Base-by-base conservation (phyloP, 2,329 filamentous ascomycete species). In the Exophiala viscosa region DNA sequence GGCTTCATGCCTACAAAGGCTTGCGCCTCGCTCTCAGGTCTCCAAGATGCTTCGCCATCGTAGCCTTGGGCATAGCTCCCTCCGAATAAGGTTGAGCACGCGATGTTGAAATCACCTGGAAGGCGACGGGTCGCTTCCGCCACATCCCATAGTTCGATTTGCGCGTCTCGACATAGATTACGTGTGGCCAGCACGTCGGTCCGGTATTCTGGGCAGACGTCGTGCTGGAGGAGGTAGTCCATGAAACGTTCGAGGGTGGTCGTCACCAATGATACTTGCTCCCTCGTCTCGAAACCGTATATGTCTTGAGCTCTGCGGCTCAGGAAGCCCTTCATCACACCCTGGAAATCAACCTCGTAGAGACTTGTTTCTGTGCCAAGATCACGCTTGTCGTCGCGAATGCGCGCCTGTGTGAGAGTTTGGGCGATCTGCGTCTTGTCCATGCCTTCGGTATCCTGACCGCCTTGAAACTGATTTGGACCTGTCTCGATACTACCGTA, bases 221-320 rank as follows among this genome's bases (percentile, higher is more conserved):
- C 81, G 65, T 97, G 91, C 55, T 87, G 81, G 8, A 91, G 76
- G 0, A 97, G 76, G 61, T 96, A 99, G 59, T 89, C 88, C 58
- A 96, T 81, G 66, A 97, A 97, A 65, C 93, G 95, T 54, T 83
- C 81, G 36, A 96, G 76, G 0, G 95, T 81, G 32, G 80, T 77
- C 15, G 85, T 82, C 2, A 83, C 83, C 5, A 78, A 69, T n/a
- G 78, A 71, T 56, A 90, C 77, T 10, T 77, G 70, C 0, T 71
- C 66, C 13, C 76, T 66, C 3, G 71, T 75, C 10, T 83, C 78
- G 44, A 82, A 80, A 14, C 80, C 76, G 34, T 81, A 80, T 34
- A 81, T 72, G 20, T 72, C 72, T 0, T 81, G 77, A 5, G 87
- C 77, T 38, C 76, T 77, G 4, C 76, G 75, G 11, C 83, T 83